A percentile compares a stretch with the other conserved stretches of the same genome.
phyloP scores from a whole-genome alignment of 495 filamentous ascomycete genomes.

The Penicillium bialowiezense region DNA sequence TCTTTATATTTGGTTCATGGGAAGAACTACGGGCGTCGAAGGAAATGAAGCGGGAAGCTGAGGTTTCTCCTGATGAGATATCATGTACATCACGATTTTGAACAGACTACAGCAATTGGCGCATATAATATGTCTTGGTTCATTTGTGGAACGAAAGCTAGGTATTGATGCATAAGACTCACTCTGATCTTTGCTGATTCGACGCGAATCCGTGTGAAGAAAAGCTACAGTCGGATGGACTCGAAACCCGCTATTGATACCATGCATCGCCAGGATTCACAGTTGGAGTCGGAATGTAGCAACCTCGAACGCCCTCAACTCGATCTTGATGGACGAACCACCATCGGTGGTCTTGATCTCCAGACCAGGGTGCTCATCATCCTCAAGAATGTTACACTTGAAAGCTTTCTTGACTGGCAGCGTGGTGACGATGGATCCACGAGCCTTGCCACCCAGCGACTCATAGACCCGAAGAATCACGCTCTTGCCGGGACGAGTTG shows the following conservation, averaged over 20 bases:
- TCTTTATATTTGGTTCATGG: slow-evolving; percentile 6
- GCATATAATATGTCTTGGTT: not conserved
- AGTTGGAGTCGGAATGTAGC: slow-evolving; percentile 79
- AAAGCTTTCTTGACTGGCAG: slow-evolving; percentile 71
- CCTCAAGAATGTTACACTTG: slow-evolving; percentile 72
- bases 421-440: slow-evolving; percentile 60
- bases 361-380: slow-evolving; percentile 52
- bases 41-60: slow-evolving; percentile 2
- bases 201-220: not conserved
- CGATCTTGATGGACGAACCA: slow-evolving; percentile 54
- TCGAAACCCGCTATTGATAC: not conserved
- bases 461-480: slow-evolving; percentile 86
- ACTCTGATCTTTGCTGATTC: not conserved
- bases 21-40: slow-evolving; percentile 2
- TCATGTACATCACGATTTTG: slow-evolving; percentile 24
- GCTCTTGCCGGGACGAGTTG: slow-evolving; percentile 66
- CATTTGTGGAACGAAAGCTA: not conserved
- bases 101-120: slow-evolving; percentile 9
- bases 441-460: slow-evolving; percentile 77
- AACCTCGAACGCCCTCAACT: slow-evolving; percentile 85
- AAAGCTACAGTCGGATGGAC: not conserved
- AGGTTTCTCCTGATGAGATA: slow-evolving; percentile 2
- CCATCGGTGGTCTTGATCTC: slow-evolving; percentile 42
- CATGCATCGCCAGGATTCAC: slow-evolving; percentile 19
- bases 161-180: not conserved